These are phyloP conservation scores for Aspergillus leporis DNA, from an alignment of 495 filamentous ascomycete genomes.

Conservation along the genomic window DNA sequence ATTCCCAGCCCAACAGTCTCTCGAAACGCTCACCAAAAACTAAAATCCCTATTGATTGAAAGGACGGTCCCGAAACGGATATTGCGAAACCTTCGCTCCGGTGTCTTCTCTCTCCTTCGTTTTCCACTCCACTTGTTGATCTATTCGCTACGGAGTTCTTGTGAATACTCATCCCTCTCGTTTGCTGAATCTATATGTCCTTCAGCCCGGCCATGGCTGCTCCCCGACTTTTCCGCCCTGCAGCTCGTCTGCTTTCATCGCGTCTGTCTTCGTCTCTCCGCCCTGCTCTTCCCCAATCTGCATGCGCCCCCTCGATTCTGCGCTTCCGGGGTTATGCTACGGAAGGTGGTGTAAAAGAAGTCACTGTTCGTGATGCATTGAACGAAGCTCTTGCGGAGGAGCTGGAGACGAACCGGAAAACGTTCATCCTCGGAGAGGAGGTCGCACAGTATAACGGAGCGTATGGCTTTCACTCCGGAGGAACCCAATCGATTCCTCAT, in stretches of 20 bases:
- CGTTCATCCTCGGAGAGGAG: constrained; percentile 95
- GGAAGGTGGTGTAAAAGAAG: constrained; percentile 74
- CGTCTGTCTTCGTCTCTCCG: constrained; percentile 53
- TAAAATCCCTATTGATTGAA: constrained; percentile 15
- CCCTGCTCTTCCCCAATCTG: constrained; percentile 51
- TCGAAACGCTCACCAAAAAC: constrained; percentile 29
- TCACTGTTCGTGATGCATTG: constrained; percentile 93
- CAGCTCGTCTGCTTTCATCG: constrained; percentile 71
- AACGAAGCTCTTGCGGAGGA: constrained; percentile 98
- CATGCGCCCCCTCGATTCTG: constrained; percentile 47
- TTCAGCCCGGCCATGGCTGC: constrained; percentile 53
- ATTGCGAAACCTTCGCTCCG: constrained; percentile 9
- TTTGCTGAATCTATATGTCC: constrained; percentile 22
- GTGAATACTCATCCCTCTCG: constrained; percentile 32
- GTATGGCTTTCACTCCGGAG: constrained; percentile 41
- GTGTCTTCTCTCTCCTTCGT: constrained; percentile 11
- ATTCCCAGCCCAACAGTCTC: constrained; percentile 41
- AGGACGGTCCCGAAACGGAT: not conserved
- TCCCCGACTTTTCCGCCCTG: constrained; percentile 80
- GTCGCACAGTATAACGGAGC: constrained; percentile 99
- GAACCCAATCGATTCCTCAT: not conserved
- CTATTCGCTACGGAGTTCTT: constrained; percentile 21
- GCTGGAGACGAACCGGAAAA: constrained; percentile 89
- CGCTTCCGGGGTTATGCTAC: constrained; percentile 50
- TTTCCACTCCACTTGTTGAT: constrained; percentile 27